Percentiles rank a stretch among this genome's conserved stretches.
Conservation (phyloP, 257 asterid genomes). For the Salvia rosmarinus region DNA sequence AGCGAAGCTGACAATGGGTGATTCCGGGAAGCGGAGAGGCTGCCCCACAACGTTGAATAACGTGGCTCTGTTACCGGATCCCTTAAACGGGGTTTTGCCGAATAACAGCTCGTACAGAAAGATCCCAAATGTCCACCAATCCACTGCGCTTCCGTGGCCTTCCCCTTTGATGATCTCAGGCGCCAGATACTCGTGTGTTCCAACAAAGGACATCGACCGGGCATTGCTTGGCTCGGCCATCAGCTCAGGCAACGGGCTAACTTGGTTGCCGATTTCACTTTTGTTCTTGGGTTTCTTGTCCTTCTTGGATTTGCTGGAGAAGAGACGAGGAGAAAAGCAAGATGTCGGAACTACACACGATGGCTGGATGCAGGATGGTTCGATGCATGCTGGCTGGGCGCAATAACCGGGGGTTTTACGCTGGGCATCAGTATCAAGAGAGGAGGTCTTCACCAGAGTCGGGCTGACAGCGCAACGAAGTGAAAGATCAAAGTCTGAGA, state of each 20-base stretch:
- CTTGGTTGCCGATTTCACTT: constrained; percentile 51
- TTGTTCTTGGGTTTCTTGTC: constrained; percentile 47
- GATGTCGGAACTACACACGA: constrained; percentile 52
- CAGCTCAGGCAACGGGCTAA: constrained; percentile 57
- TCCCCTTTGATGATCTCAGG: constrained; percentile 67
- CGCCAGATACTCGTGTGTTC: constrained; percentile 62
- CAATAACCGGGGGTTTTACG: constrained; percentile 42
- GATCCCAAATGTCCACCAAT: constrained; percentile 74
- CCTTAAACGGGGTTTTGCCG: constrained; percentile 63
- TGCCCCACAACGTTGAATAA: constrained; percentile 66
- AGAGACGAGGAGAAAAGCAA: constrained; percentile 56
- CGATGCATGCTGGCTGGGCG: constrained; percentile 58
- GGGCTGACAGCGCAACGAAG: constrained; percentile 68
- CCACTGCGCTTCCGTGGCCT: constrained; percentile 75
- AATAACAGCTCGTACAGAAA: constrained; percentile 59
- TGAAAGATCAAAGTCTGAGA: constrained; percentile 67
- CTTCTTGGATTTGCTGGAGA: constrained; percentile 57
- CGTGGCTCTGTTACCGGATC: constrained; percentile 62
- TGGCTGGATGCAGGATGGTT: constrained; percentile 57
- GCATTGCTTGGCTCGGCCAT: constrained; percentile 69
- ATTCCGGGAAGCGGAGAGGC: constrained; percentile 60
- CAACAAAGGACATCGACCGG: constrained; percentile 67
- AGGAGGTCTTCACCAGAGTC: constrained; percentile 52
- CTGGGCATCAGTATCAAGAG: constrained; percentile 39
- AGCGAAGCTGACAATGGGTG: constrained; percentile 62